Evolutionary conservation across 305 asterid species (phyloP), one percentile per base, ranked within the genome.

Genomic region (Solanum hybrid): DNA sequence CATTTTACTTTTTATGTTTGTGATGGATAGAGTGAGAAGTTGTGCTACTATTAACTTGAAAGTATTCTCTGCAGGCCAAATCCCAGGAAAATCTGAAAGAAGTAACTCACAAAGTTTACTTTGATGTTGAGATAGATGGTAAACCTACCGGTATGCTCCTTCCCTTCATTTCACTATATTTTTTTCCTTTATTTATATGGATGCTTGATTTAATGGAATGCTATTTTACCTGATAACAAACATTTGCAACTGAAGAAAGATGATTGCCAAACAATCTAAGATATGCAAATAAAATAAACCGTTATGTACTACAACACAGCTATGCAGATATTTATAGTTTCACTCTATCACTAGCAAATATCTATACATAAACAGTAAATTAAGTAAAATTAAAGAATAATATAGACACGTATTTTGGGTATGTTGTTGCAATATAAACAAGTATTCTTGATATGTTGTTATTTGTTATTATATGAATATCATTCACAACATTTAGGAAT

Each of bases 101-200:
- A 92, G 96, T 97, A 77, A 95, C 99, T 9, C 95, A 95, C 84
- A 96, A 96, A 85, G 99, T 96, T 36, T 97, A 73, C 91, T 97
- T 97, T 87, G 99, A 97, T 86, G 85, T 97, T 38, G 99, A 96
- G 92, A 96, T 97, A 89, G 97, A 93, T 89, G 99, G 98, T 78
- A 95, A 95, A 91, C 95, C 95, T 7, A 95, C 97, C 27, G 99
- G 99, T 95, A 95, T 89, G 92, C 27, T 75, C 88, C 69, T 84
- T 35, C n/a, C 89, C 90, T 69, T 60, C 40, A 38, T 32, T 56
- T 56, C 36, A n/a, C 66, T 40, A 40, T 73, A 73, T 10, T 29
- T 87, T 29, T 64, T 60, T 32, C 14, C 32, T 56, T 7, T 56
- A n/a, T 56, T 22, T 64, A 64, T 64, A 64, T n/a, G 85, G 85